phyloP scores from a whole-genome alignment of 495 filamentous ascomycete species.

The Elaphomyces granulatus region DNA sequence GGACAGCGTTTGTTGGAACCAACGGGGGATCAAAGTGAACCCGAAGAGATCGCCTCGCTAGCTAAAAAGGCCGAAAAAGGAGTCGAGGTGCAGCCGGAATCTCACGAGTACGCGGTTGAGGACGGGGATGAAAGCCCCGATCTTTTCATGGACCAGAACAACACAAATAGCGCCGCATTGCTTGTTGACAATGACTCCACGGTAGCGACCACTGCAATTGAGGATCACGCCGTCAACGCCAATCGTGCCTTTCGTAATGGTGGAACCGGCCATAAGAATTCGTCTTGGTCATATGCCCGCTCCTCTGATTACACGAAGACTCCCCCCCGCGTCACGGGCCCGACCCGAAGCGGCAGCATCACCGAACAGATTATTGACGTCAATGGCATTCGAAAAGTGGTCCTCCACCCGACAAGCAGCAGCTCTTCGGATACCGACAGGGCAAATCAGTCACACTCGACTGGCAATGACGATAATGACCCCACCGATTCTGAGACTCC shows the following conservation, averaged over 20 bases:
- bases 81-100: conserved; percentile 32
- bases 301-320: conserved; percentile 11
- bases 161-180: neutral
- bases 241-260: too few relatives aligned
- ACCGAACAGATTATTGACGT: conserved; percentile 76
- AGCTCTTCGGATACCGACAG: conserved; percentile 29
- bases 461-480: conserved; percentile 6
- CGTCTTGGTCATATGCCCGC: neutral
- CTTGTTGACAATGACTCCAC: too few relatives aligned
- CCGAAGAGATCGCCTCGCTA: conserved; percentile 36
- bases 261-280: neutral
- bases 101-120: neutral
- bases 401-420: conserved; percentile 57
- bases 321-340: conserved; percentile 23
- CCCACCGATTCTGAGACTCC: neutral
- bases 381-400: conserved; percentile 70
- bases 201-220: conserved; percentile 5
- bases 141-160: neutral
- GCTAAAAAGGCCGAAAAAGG: conserved; percentile 52
- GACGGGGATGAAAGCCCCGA: neutral
- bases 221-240: conserved; percentile 1
- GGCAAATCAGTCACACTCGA: too few relatives aligned
- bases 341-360: conserved; percentile 71
- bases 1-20: conserved; percentile 5
- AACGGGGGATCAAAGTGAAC: conserved; percentile 29